A percentile compares a stretch with the other conserved stretches of the same genome.
phyloP scores from a whole-genome alignment of 768 basidiomycete species.

The Russula griseocarnosa region DNA sequence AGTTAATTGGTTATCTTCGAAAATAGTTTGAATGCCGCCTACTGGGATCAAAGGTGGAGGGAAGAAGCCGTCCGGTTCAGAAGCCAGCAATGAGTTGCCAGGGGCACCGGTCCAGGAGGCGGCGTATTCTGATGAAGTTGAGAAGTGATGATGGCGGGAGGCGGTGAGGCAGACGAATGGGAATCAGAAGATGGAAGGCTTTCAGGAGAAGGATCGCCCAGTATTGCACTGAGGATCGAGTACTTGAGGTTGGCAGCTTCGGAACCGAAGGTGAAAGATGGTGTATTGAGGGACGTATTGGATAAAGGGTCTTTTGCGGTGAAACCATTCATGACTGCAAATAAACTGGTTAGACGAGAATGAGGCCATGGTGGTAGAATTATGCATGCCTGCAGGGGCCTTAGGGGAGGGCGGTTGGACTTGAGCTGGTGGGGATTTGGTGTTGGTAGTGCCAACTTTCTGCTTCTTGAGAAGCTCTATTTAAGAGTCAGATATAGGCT shows the following conservation, averaged over 20 bases:
- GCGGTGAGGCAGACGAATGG: conserved; percentile 16
- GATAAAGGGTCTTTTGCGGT: conserved; percentile 57
- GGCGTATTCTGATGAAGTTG: conserved; percentile 18
- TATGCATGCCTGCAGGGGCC: conserved; percentile 4
- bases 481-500: not conserved
- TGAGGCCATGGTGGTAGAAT: not conserved
- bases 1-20: not conserved
- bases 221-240: conserved; percentile 87
- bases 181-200: conserved; percentile 27
- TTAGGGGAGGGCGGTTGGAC: conserved; percentile 14
- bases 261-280: conserved; percentile 67
- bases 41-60: conserved; percentile 15
- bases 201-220: conserved; percentile 46
- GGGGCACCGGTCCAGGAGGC: conserved; percentile 15
- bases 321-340: conserved; percentile 33
- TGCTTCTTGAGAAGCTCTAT: conserved; percentile 25
- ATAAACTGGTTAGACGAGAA: conserved; percentile 1
- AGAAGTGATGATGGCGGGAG: conserved; percentile 20
- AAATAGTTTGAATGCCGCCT: conserved; percentile 12
- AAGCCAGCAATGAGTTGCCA: conserved; percentile 5
- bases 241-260: conserved; percentile 94
- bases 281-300: conserved; percentile 50
- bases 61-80: conserved; percentile 19
- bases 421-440: conserved; percentile 13
- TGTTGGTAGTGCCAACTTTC: conserved; percentile 7